Conservation (phyloP, 1,284 basidiomycete genomes). For the Tausonia pullulans region DNA sequence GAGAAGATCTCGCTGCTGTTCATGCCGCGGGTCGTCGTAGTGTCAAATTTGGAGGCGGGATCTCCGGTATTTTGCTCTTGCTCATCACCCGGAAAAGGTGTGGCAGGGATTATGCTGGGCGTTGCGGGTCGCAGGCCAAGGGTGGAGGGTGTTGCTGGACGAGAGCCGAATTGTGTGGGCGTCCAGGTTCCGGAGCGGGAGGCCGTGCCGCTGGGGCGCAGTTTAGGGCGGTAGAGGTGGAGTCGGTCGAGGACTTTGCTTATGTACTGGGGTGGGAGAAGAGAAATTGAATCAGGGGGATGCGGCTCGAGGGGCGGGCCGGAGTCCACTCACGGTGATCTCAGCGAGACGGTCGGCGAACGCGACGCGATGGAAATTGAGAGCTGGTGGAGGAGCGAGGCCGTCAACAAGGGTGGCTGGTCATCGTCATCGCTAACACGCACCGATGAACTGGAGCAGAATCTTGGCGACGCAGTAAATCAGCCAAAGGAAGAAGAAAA, state of each 20-base stretch:
- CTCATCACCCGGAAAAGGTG: background rate
- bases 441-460: slow-evolving; percentile 15
- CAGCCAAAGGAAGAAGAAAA: slow-evolving; percentile 13
- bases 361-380: slow-evolving; percentile 10
- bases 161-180: too few species aligned
- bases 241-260: slow-evolving; percentile 13
- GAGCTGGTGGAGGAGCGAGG: background rate
- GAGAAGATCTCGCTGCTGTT: background rate
- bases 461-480: slow-evolving; percentile 14
- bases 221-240: slow-evolving; percentile 15
- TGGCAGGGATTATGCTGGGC: too few species aligned
- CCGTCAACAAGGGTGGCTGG: too few species aligned
- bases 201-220: background rate
- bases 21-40: too few species aligned
- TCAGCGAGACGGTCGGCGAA: slow-evolving; percentile 13
- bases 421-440: background rate
- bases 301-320: too few species aligned
- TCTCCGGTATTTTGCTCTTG: too few species aligned
- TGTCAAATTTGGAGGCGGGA: too few species aligned
- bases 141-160: too few species aligned
- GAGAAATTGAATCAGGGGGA: too few species aligned
- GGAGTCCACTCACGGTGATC: background rate
- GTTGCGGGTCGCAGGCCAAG: too few species aligned
- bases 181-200: too few species aligned
- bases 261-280: background rate